Conservation (phyloP, 1,284 basidiomycete genomes). For the Malassezia brasiliensis region DNA sequence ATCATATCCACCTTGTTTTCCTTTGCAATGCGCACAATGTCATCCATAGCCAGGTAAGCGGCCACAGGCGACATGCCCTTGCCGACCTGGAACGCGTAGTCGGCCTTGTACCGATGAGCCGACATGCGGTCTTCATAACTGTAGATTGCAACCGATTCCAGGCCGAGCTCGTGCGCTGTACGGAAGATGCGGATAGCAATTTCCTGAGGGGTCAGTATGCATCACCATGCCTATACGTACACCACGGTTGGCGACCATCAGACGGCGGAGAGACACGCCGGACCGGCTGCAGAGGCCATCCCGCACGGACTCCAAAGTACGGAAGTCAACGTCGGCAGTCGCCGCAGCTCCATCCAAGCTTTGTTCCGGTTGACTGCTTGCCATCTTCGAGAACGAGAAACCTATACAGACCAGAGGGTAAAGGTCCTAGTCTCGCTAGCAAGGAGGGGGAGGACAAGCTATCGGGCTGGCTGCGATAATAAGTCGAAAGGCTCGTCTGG, state of each 20-base stretch:
- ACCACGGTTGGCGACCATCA: constrained; percentile 47
- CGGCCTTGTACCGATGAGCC: constrained; percentile 96
- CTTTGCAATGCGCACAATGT: constrained; percentile 62
- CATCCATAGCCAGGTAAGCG: constrained; percentile 93
- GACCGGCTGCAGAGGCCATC: constrained; percentile 8
- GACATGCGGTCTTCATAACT: constrained; percentile 92
- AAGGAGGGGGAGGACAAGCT: too few relatives aligned
- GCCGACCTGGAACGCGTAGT: constrained; percentile 97
- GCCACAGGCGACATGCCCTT: constrained; percentile 88
- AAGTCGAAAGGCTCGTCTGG: too few relatives aligned
- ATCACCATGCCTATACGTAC: constrained; percentile 15
- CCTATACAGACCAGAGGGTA: not conserved
- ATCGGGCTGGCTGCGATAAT: too few relatives aligned
- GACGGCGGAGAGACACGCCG: constrained; percentile 32
- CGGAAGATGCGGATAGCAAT: constrained; percentile 98
- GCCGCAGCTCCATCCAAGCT: too few relatives aligned
- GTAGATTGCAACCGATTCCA: constrained; percentile 98
- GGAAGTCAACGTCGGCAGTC: constrained; percentile 2
- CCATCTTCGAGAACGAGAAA: not conserved
- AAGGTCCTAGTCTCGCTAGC: too few relatives aligned
- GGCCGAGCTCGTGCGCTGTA: constrained; percentile 95
- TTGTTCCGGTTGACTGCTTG: too few relatives aligned
- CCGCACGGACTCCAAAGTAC: constrained; percentile 30
- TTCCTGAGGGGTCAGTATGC: constrained; percentile 58
- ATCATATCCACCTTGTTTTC: constrained; percentile 99